Base-by-base conservation (phyloP, 164 flowering plant species). In the Magnolia kwangsiensis region DNA sequence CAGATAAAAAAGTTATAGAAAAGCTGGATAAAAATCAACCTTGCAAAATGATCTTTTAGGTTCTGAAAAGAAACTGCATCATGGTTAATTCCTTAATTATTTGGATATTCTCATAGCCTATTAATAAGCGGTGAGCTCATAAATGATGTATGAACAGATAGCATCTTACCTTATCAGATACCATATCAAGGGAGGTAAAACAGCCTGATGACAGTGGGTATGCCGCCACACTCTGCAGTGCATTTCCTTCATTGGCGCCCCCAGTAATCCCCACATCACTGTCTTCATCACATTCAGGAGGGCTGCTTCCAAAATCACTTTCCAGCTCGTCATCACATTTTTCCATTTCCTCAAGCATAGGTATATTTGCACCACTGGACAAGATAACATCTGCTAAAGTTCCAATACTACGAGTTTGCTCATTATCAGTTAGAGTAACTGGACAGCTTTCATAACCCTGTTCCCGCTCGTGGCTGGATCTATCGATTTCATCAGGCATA, bases 281-380 rank as follows among this genome's bases (percentile, higher is more conserved):
- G 59, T 71, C 73, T 50, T 76, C 55, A 29, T 18, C 72, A 24
- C 72, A 70, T 58, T 29, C 80, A 80, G 20, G 27, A 69, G 58
- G 29, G 16, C 75, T n/a, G 49, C 55, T 24, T 49, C 73, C 82
- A 51, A 79, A 78, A 55, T 71, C 79, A 74, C 59, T 63, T 59
- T 50, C 81, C 51, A 78, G 59, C 63, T 70, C 83, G 78, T 61
- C 67, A 8, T 68, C 77, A 69, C 66, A 59, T 55, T 76, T 81
- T 68, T 75, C 79, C 70, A 55, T 65, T 67, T 79, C 87, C 64
- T 71, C 70, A 10, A 73, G 66, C 71, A 74, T 72, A 63, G 72
- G 49, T 63, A 37, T 80, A 72, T 78, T 85, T 16, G 37, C 51
- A n/a, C 50, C 74, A 67, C 37, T 63, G 49, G 49, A 21, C 69